Evolutionary conservation across 2,329 filamentous ascomycete species (phyloP), one percentile per base, ranked within the genome.

Genomic region (Ascochyta clinopodiicola): DNA sequence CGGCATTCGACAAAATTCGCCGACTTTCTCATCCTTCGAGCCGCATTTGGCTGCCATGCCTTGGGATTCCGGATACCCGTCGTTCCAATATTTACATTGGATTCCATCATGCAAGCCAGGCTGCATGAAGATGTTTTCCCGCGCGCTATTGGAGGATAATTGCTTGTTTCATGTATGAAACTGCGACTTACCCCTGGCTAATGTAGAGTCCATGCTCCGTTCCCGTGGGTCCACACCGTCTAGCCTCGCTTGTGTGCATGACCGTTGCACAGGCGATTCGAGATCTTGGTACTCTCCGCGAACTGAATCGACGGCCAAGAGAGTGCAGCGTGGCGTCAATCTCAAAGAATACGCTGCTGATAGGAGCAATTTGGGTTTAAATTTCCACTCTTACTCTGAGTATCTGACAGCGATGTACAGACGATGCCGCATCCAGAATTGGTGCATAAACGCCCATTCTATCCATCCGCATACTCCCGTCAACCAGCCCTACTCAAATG

Each of bases 151-250:
- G 60, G 64, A 53, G 57, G 56, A 62, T 51, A 51, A 60, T 58
- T 59, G 44, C 12, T 34, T 38, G 64, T 68, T 66, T 67, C 62
- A 64, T 25, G 47, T 61, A 36, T 57, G 61, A 67, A 63, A 67
- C 61, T 42, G 51, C 36, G 42, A 52, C 49, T 49, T 38, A 19
- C 45, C 49, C 51, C 55, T 60, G 56, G 52, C 51, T 44, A 57
- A 50, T 51, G 39, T 45, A 27, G 44, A 44, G 32, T 40, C 36
- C 32, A 48, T 38, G 34, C 39, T 35, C 52, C 55, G 48, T 36
- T 32, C 48, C 45, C 43, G 39, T 36, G 19, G 44, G 35, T 45
- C 49, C 56, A 57, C 49, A 25, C 35, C 25, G 27, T 22, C 50
- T 49, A 51, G 48, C 44, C 38, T 50, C 47, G 51, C 42, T 42